Evolutionary conservation across 257 asterid genomes (phyloP).

Genomic region (Prunella vulgaris): DNA sequence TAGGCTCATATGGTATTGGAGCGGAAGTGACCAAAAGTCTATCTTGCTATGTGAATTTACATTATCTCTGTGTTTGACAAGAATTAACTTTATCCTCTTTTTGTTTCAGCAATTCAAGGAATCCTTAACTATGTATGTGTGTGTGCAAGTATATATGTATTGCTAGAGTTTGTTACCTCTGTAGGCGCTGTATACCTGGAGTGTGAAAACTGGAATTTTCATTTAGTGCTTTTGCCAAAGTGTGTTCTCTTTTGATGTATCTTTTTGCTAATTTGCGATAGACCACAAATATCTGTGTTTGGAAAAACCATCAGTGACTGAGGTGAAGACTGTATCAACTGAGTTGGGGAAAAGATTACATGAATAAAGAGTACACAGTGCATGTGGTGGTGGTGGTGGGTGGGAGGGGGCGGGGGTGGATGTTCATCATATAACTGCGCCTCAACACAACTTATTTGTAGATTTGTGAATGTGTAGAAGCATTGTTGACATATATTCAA

Average conservation of each 20-base stretch:
- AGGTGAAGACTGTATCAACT: neutral
- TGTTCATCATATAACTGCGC: neutral
- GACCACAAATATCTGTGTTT: slow-evolving; percentile 5
- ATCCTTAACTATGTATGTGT: neutral
- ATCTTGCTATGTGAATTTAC: too few relatives aligned
- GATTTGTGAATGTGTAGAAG: slow-evolving; percentile 21
- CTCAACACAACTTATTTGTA: slow-evolving; percentile 6
- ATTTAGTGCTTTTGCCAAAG: neutral
- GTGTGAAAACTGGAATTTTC: neutral
- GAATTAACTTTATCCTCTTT: too few relatives aligned
- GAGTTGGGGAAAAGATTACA: too few relatives aligned
- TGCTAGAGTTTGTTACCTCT: neutral
- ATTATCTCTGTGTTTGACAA: too few relatives aligned
- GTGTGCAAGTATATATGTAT: neutral
- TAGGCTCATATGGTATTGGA: too few relatives aligned
- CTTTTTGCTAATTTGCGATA: neutral
- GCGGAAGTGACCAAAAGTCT: too few relatives aligned
- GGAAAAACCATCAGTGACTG: neutral
- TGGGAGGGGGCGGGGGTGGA: neutral
- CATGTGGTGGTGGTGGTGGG: neutral
- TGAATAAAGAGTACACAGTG: neutral
- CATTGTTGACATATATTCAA: slow-evolving; percentile 13
- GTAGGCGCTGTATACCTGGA: neutral
- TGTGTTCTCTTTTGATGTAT: slow-evolving; percentile 3
- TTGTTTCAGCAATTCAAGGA: neutral